Evolutionary conservation across 441 rosid genomes (phyloP), one percentile per base, ranked within the genome.

Genomic region (Erodium chrysanthum): DNA sequence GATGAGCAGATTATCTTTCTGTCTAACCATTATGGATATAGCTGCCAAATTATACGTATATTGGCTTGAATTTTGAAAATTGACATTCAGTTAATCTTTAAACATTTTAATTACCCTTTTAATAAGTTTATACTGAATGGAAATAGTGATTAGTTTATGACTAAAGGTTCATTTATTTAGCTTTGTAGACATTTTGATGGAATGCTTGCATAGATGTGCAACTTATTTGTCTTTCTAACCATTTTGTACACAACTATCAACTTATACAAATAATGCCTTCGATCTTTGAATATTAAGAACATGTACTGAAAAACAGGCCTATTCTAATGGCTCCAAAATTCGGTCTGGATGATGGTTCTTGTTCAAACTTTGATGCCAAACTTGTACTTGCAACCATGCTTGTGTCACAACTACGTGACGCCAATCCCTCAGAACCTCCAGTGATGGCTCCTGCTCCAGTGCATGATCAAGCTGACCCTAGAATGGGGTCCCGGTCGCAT

Each of bases 301-400:
- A 68, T 72, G 44, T 64, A 18, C 23, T 74, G 68, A 50, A 69
- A 64, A 73, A 31, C 87, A 93, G 98, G 85, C 96, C 98, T 66
- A 85, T 89, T 67, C 78, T 89, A 75, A 81, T 89, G 96, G 90
- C 92, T 66, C 97, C 97, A 73, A 84, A 82, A 79, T 88, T 85
- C 62, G 92, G 96, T 44, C 66, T 84, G 62, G 95, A 88, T 78
- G 91, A 86, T 79, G 90, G 88, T 33, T 72, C 84, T 59, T 75
- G 77, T 71, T 84, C 94, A 69, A 86, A 79, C 75, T 91, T 91
- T 35, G 97, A 91, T 83, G 87, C 91, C 62, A 81, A 91, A 42
- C 94, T 94, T 59, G 94, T 94, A 50, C 96, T 86, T 67, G 94
- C 94, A 18, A 88, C 96, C 72, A 88, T 91, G 96, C 92, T 91